Evolutionary conservation across 305 asterid species (phyloP).

Genomic region (Fraxinus floribunda): DNA sequence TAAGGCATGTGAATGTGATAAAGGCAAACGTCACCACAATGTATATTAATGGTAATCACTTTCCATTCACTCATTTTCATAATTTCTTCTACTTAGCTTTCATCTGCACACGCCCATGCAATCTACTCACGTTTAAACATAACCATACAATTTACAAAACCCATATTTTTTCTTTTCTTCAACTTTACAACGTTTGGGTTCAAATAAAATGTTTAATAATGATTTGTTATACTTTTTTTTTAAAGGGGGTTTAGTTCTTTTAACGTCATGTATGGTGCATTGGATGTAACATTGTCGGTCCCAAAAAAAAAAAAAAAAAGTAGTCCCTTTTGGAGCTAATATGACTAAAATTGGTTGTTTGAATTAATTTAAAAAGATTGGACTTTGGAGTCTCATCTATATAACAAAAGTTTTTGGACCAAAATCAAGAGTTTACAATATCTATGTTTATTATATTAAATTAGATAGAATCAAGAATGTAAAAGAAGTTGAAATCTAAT

Average conservation of each 20-base stretch:
- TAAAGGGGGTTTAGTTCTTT: background rate
- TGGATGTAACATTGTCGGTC: background rate
- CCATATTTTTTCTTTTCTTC: background rate
- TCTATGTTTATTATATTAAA: too few relatives aligned
- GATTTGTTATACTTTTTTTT: background rate
- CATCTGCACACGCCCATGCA: background rate
- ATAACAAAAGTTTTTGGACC: background rate
- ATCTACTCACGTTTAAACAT: background rate
- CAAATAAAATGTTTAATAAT: background rate
- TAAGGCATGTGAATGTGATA: constrained; percentile 21
- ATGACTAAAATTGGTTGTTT: too few relatives aligned
- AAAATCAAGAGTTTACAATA: too few relatives aligned
- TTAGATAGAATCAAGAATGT: too few relatives aligned
- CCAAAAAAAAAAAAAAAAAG: background rate
- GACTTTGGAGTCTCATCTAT: background rate
- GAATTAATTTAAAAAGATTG: background rate
- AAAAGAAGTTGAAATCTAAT: too few relatives aligned
- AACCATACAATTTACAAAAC: background rate
- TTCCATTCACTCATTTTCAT: constrained; percentile 26
- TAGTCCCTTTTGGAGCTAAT: background rate
- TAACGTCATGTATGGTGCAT: background rate
- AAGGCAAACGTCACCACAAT: constrained; percentile 30
- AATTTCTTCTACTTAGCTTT: background rate
- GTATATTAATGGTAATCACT: constrained; percentile 18
- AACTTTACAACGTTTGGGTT: background rate